Conservation (phyloP, 2,329 filamentous ascomycete species). For the Aspergillus ruber region DNA sequence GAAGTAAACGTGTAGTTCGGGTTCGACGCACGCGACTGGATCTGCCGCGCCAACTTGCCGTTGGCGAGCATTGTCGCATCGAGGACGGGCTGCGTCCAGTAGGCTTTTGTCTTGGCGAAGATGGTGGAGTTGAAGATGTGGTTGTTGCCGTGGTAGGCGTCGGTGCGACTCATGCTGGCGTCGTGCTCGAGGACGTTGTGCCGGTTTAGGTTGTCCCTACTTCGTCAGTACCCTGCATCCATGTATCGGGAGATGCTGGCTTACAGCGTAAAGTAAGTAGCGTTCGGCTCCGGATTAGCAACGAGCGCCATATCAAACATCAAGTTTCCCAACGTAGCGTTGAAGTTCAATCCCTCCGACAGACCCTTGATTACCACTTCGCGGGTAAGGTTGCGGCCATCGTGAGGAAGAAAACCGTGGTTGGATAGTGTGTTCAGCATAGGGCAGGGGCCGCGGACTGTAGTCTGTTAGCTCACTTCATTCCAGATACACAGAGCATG, state of each 20-base stretch:
- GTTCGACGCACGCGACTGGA: slow-evolving; percentile 42
- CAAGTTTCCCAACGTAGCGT: slow-evolving; percentile 10
- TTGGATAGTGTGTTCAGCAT: slow-evolving; percentile 51
- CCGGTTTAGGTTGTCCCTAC: slow-evolving; percentile 15
- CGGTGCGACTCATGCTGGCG: slow-evolving; percentile 34
- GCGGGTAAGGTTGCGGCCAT: slow-evolving; percentile 38
- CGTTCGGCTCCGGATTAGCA: slow-evolving; percentile 13
- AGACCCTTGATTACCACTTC: slow-evolving; percentile 5
- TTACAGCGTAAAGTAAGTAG: slow-evolving; percentile 15
- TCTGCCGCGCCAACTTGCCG: slow-evolving; percentile 40
- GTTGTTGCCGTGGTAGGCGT: slow-evolving; percentile 47
- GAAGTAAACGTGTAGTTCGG: slow-evolving; percentile 44
- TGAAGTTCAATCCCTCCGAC: slow-evolving; percentile 7
- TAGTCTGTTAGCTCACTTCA: too few relatives aligned
- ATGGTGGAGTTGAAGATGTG: slow-evolving; percentile 48
- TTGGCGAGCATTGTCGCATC: slow-evolving; percentile 41
- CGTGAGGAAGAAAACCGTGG: slow-evolving; percentile 44
- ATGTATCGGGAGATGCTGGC: background rate
- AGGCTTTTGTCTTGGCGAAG: slow-evolving; percentile 37
- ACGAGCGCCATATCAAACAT: slow-evolving; percentile 16
- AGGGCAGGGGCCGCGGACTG: slow-evolving; percentile 39
- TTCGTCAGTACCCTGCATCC: background rate
- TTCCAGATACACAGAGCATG: background rate
- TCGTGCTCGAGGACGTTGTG: slow-evolving; percentile 19
- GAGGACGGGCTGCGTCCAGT: slow-evolving; percentile 42